Evolutionary conservation across 2,329 filamentous ascomycete species (phyloP), one percentile per base, ranked within the genome.

Genomic region (Peltaster fructicola): DNA sequence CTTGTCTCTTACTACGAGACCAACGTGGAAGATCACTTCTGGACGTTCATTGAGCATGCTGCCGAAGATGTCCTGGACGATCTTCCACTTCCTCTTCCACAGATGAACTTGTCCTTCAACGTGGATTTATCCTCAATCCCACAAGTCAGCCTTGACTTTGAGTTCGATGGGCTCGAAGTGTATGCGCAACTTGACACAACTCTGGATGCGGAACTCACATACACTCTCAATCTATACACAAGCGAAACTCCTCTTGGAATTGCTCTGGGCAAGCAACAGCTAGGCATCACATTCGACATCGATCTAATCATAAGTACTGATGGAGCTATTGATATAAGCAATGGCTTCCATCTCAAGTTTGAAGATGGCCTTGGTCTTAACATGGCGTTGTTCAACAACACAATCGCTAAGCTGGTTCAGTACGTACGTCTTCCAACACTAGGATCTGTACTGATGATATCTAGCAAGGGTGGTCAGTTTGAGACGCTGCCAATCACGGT

Each of bases 401-500:
- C 62, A 6, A 48, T 68, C 1, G 57, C 62, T 0, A 46, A 48
- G 1, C 45, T 68, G 6, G 49, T 41, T 3, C 53, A 65, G 63
- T 67, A 47, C 54, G 63, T 48, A 14, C 10, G 12, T 5, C n/a
- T n/a, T n/a, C n/a, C n/a, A n/a, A n/a, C n/a, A n/a, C n/a, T n/a
- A n/a, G n/a, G n/a, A n/a, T n/a, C n/a, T n/a, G n/a, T n/a, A n/a
- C n/a, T n/a, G n/a, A 12, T 7, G 22, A 9, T 26, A 7, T 24
- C 18, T 27, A 66, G 61, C 21, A 56, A 60, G 4, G 62, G 62
- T 5, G 65, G 58, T 1, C 41, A 53, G 8, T 68, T 68, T 30
- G 62, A 68, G 28, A 67, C 68, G 29, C 53, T 70, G 1, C 65
- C 65, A 0, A 59, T 69, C 3, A 61, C 51, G 0, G 44, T 68